These are phyloP conservation scores for Hypomyces perniciosus DNA, from an alignment of 2,329 filamentous ascomycete genomes.

Conservation along the genomic window DNA sequence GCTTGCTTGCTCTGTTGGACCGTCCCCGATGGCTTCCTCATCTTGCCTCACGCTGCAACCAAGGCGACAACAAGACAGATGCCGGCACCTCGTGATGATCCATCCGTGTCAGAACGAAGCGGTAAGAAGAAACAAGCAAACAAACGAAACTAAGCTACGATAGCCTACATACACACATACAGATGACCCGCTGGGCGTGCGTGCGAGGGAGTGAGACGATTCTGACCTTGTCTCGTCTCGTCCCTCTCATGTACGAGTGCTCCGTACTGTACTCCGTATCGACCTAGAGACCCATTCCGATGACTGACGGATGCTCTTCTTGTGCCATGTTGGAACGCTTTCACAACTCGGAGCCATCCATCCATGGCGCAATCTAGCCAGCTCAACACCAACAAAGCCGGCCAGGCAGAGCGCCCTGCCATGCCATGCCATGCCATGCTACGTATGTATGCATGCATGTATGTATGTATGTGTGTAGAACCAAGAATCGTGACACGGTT, in stretches of 20 bases:
- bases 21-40: not conserved
- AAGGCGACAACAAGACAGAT: not conserved
- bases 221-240: too few relatives aligned
- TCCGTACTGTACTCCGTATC: too few relatives aligned
- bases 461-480: not conserved
- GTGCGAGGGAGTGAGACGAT: too few relatives aligned
- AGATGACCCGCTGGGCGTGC: not conserved
- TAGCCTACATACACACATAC: too few relatives aligned
- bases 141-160: not conserved
- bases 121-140: not conserved
- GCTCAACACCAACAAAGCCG: not conserved
- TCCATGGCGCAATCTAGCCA: not conserved
- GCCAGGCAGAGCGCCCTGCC: too few relatives aligned
- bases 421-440: too few relatives aligned
- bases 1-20: not conserved
- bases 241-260: too few relatives aligned
- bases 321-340: not conserved
- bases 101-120: not conserved
- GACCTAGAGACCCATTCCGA: too few relatives aligned
- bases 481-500: conserved; percentile 2
- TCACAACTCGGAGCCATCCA: not conserved
- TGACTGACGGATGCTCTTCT: not conserved
- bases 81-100: not conserved
- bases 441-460: too few relatives aligned
- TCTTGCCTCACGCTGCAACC: too few relatives aligned